Base-by-base conservation (phyloP, 139 green algal genomes). In the Coccomyxa sp. region DNA sequence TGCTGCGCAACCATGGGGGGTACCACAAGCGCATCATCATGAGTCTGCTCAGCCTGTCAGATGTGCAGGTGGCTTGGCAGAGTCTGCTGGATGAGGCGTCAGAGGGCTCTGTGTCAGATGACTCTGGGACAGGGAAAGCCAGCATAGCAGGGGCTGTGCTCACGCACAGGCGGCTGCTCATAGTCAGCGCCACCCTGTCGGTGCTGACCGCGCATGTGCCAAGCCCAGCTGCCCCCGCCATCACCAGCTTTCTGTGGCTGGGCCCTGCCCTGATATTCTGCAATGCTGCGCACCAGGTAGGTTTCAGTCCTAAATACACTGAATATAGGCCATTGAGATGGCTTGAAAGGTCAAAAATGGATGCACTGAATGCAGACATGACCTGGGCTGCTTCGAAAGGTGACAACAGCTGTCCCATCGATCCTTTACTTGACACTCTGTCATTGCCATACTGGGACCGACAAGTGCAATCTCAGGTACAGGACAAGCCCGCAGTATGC, bases 11-110 rank as follows among this genome's bases (percentile, higher is more conserved):
- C n/a, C n/a, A n/a, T n/a, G n/a, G n/a, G n/a, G n/a, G n/a, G n/a
- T n/a, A n/a, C n/a, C n/a, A n/a, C n/a, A n/a, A n/a, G n/a, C n/a
- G n/a, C n/a, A n/a, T n/a, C n/a, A n/a, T n/a, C n/a, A n/a, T n/a
- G n/a, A n/a, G n/a, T n/a, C n/a, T n/a, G n/a, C n/a, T n/a, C n/a
- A n/a, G n/a, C n/a, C n/a, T n/a, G n/a, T n/a, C n/a, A n/a, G n/a
- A n/a, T n/a, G n/a, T 68, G 68, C 81, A 89, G 83, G 75, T 90
- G 54, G 80, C 82, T 6, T 91, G 87, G 87, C 87, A 91, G 68
- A 78, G 74, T 24, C 82, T 91, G 74, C n/a, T 80, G n/a, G 80
- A 82, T 38, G 78, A 73, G 27, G 35, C 70, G 18, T 12, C 40
- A 74, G 81, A 44, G 35, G 78, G 68, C 27, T 10, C 18, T 8